Conservation (phyloP, 2,329 filamentous ascomycete genomes). For the Neoarthrinium moseri region DNA sequence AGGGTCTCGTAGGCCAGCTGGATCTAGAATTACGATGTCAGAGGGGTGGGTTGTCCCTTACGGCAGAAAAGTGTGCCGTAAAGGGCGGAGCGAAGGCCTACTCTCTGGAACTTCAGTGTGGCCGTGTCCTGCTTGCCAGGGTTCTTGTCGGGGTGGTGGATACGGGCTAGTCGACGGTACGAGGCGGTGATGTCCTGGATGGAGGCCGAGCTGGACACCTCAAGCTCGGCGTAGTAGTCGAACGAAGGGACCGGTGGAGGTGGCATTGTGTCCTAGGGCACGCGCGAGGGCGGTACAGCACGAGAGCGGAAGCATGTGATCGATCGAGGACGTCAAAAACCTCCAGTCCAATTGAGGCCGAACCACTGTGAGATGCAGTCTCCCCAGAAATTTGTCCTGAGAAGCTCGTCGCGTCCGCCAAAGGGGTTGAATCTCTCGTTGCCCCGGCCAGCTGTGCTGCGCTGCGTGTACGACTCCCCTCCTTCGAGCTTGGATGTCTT, state of each 20-base stretch:
- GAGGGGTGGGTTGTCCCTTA: not conserved
- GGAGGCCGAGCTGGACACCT: slow-evolving; percentile 18
- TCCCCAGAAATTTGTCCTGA: too few species aligned
- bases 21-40: slow-evolving; percentile 14
- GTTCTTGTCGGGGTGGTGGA: slow-evolving; percentile 27
- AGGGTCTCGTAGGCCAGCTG: slow-evolving; percentile 24
- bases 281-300: too few species aligned
- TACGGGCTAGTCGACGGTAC: slow-evolving; percentile 20
- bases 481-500: too few species aligned
- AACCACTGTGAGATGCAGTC: too few species aligned
- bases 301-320: too few species aligned
- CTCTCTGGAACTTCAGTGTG: slow-evolving; percentile 22
- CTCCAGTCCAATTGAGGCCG: too few species aligned
- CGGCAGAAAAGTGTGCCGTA: not conserved
- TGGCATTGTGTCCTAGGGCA: not conserved
- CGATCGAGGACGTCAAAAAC: too few species aligned
- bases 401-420: too few species aligned
- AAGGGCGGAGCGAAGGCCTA: slow-evolving; percentile 7
- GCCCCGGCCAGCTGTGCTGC: too few species aligned
- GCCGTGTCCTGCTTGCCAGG: slow-evolving; percentile 16
- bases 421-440: too few species aligned
- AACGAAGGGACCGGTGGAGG: slow-evolving; percentile 6
- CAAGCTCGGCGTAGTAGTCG: slow-evolving; percentile 24
- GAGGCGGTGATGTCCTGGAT: slow-evolving; percentile 18
- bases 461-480: too few species aligned